Base-by-base conservation (phyloP, 2,329 filamentous ascomycete genomes). In the Penicillium aurantiogriseum region DNA sequence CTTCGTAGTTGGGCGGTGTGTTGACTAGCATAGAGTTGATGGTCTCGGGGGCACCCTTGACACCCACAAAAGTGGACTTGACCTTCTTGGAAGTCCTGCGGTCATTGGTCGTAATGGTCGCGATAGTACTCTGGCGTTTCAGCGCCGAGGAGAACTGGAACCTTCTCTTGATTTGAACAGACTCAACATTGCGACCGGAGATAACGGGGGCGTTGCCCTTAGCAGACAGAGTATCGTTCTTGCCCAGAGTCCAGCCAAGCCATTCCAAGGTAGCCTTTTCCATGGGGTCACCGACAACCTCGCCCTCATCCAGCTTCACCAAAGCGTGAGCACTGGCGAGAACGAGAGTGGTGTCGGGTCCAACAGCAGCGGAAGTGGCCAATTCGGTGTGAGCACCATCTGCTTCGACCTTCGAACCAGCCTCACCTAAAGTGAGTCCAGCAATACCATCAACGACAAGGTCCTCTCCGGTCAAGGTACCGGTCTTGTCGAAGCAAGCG, bases 401-500 rank as follows among this genome's bases (percentile, higher is more conserved):
- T 2, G 85, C 78, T 70, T 92, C 90, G 57, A 83, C 85, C 62
- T 85, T 81, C 15, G 87, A 85, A 33, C 86, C 86, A 29, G 82
- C 74, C 54, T 89, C 82, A 25, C 88, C 88, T 29, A 97, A 82
- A 13, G 85, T 87, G 29, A 97, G 83, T 17, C 94, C 94, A 59
- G 94, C 94, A 73, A 99, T 93, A 69, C 94, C 94, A 72, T 99
- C 93, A 21, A 99, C 94, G 11, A 99, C 92, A 43, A 99, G 81
- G 71, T 99, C 93, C 73, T 99, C 94, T 49, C 94, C 94, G 38
- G 94, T 99, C 58, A 99, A 78, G 1, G 94, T 99, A 64, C 94
- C 94, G 13, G 94, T 99, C 82, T 99, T 99, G 77, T 99, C 94
- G 65, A 99, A 99, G 79, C 94, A 99, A 62, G 94, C 92, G 53